These are phyloP conservation scores for Gaeumannomyces tritici DNA, from an alignment of 2,329 filamentous ascomycete species.

Conservation along the genomic window DNA sequence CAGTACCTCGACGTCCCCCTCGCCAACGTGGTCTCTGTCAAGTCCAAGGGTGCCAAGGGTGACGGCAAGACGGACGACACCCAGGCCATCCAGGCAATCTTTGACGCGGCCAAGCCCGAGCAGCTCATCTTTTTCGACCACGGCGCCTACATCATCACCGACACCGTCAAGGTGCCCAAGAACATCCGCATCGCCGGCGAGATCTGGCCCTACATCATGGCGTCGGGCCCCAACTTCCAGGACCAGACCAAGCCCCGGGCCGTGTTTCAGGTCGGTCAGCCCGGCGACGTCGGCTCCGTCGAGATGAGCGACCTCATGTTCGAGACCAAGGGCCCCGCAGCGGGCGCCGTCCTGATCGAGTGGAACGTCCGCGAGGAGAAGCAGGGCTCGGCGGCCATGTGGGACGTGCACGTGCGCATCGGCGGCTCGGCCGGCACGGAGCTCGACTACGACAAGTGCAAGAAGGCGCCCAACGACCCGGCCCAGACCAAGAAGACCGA, in stretches of 20 bases:
- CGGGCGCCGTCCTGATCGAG: slow-evolving; percentile 82
- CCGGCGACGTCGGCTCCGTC: slow-evolving; percentile 67
- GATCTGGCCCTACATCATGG: slow-evolving; percentile 85
- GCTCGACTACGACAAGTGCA: slow-evolving; percentile 69
- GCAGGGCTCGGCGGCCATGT: slow-evolving; percentile 69
- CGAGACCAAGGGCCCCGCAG: slow-evolving; percentile 70
- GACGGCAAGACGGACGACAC: slow-evolving; percentile 87
- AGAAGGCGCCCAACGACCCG: slow-evolving; percentile 58
- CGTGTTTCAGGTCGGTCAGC: slow-evolving; percentile 76
- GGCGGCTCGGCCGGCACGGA: slow-evolving; percentile 78
- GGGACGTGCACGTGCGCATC: slow-evolving; percentile 93
- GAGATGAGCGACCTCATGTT: slow-evolving; percentile 87
- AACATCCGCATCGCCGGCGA: slow-evolving; percentile 84
- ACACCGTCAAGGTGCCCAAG: slow-evolving; percentile 64
- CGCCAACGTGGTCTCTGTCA: slow-evolving; percentile 74
- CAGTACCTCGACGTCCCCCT: slow-evolving; percentile 65
- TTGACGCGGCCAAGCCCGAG: slow-evolving; percentile 55
- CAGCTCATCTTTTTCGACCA: slow-evolving; percentile 68
- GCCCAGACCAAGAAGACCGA: slow-evolving; percentile 36
- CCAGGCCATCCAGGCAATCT: slow-evolving; percentile 66
- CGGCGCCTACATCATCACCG: slow-evolving; percentile 61
- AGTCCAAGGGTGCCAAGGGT: slow-evolving; percentile 72
- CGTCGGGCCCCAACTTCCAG: slow-evolving; percentile 61
- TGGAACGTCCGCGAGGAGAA: slow-evolving; percentile 70
- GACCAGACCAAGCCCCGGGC: slow-evolving; percentile 68